A percentile compares a stretch with the other conserved stretches of the same genome.
Conservation (phyloP, 805 yeast genomes). For the Torulaspora microellipsoides region DNA sequence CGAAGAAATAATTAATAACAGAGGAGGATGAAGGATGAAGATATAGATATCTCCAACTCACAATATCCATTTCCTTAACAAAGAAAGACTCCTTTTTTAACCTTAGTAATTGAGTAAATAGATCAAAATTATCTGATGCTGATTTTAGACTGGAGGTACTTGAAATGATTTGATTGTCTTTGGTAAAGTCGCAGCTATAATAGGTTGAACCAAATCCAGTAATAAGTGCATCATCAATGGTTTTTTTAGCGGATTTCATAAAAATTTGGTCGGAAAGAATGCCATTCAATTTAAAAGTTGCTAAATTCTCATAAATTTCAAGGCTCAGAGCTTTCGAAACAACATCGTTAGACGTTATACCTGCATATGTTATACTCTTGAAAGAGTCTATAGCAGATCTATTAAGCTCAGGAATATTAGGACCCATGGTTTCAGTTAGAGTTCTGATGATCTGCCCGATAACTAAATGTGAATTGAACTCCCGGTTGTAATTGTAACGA, state of each 20-base stretch:
- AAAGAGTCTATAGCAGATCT: constrained; percentile 29
- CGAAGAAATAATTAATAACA: constrained; percentile 43
- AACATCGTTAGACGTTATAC: constrained; percentile 35
- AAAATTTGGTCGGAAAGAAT: constrained; percentile 31
- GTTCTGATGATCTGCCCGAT: constrained; percentile 43
- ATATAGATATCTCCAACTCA: constrained; percentile 59
- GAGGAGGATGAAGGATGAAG: constrained; percentile 41
- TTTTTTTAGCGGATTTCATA: constrained; percentile 21
- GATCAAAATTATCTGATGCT: constrained; percentile 45
- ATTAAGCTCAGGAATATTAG: constrained; percentile 41
- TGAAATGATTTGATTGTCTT: constrained; percentile 42
- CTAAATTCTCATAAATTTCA: constrained; percentile 24
- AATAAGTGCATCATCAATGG: constrained; percentile 15
- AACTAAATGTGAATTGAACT: constrained; percentile 42
- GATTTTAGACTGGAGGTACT: constrained; percentile 40
- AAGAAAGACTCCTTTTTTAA: constrained; percentile 47
- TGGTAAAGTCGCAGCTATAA: constrained; percentile 25
- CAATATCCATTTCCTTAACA: constrained; percentile 42
- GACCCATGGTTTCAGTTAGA: constrained; percentile 53
- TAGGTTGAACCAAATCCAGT: constrained; percentile 21
- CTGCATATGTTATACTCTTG: constrained; percentile 37
- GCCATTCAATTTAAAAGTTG: constrained; percentile 25
- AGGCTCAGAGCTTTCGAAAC: constrained; percentile 22
- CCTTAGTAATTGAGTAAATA: constrained; percentile 56
- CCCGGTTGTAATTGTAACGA: constrained; percentile 47